Percentiles rank a stretch among this genome's conserved stretches.
These are phyloP conservation scores for Neurospora tetrasperma DNA, from an alignment of 495 filamentous ascomycete species.

Conservation along the genomic window DNA sequence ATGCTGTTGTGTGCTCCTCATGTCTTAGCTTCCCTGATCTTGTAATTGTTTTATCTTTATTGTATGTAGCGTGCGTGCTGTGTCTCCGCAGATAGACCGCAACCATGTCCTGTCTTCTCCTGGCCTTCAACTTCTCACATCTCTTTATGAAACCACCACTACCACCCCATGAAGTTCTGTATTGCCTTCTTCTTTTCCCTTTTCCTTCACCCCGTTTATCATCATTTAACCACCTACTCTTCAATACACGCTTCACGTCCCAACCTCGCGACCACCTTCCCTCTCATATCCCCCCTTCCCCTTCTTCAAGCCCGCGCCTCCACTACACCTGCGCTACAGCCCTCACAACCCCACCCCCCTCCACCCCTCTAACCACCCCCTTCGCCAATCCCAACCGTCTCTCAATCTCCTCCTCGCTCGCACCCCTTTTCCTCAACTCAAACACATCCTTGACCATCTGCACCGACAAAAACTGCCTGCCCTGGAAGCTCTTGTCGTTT, in stretches of 20 bases:
- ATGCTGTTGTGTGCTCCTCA: no score
- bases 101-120: neutral
- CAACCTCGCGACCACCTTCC: no score
- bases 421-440: constrained; percentile 23
- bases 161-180: neutral
- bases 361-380: constrained; percentile 21
- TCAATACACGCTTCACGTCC: neutral
- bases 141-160: neutral
- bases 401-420: constrained; percentile 26
- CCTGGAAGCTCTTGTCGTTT: constrained; percentile 11
- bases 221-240: neutral
- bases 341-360: constrained; percentile 23
- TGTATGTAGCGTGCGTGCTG: neutral
- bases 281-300: neutral
- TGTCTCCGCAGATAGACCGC: neutral
- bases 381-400: constrained; percentile 24
- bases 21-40: neutral
- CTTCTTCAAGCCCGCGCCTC: neutral
- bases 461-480: constrained; percentile 32
- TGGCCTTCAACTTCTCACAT: neutral
- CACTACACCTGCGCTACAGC: constrained; percentile 4
- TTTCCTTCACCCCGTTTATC: neutral
- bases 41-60: neutral
- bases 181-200: neutral
- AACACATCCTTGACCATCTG: constrained; percentile 27